These are phyloP conservation scores for Suhomyces sp. DNA, from an alignment of 805 yeast species.

Conservation along the genomic window DNA sequence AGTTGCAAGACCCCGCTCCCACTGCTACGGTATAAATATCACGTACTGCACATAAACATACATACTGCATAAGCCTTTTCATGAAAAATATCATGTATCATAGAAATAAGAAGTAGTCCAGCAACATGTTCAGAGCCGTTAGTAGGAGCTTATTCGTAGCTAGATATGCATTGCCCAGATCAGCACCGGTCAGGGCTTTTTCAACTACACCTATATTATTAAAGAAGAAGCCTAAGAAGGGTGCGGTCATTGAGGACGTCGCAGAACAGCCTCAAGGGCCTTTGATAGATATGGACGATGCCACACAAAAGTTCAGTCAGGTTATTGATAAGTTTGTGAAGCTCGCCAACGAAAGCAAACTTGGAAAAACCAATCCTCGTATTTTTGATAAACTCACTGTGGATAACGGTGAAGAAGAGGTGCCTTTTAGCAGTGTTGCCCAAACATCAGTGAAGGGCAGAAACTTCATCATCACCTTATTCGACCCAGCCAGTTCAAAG, in stretches of 20 bases:
- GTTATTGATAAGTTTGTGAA: slow-evolving; percentile 53
- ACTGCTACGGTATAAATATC: background rate
- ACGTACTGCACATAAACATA: background rate
- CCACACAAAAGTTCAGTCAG: slow-evolving; percentile 43
- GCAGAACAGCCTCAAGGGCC: slow-evolving; percentile 9
- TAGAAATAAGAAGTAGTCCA: background rate
- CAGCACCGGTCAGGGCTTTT: background rate
- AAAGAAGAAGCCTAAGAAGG: slow-evolving; percentile 1
- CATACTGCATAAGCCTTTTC: background rate
- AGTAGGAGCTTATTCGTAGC: background rate
- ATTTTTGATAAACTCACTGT: slow-evolving; percentile 62
- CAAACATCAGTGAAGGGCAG: slow-evolving; percentile 70
- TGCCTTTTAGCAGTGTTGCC: slow-evolving; percentile 61
- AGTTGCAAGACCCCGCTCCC: background rate
- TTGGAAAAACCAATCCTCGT: slow-evolving; percentile 66
- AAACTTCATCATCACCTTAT: slow-evolving; percentile 73
- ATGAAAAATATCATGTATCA: background rate
- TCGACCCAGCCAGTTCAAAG: slow-evolving; percentile 74
- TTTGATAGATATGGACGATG: slow-evolving; percentile 32
- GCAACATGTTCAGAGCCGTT: background rate
- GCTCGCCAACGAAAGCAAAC: slow-evolving; percentile 57
- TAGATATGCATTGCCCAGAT: background rate
- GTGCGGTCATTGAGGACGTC: background rate
- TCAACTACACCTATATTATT: background rate
- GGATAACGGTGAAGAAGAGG: slow-evolving; percentile 42